A percentile compares a stretch with the other conserved stretches of the same genome.
These are phyloP conservation scores for Arabidopsis lyrata DNA, from an alignment of 441 rosid genomes.

Conservation along the genomic window DNA sequence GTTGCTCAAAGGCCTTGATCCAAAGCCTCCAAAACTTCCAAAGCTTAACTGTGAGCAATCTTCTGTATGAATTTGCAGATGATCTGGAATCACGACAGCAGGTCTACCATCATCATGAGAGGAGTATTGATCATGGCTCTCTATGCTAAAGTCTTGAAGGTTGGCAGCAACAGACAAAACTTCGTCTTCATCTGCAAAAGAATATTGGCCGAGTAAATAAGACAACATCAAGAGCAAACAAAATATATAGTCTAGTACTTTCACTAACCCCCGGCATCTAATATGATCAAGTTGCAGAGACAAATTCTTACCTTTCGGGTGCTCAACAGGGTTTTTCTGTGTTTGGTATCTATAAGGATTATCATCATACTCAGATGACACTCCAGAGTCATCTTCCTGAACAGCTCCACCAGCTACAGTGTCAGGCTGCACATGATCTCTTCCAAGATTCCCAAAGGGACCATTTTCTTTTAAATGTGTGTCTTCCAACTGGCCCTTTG, in stretches of 20 bases:
- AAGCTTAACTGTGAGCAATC: constrained; percentile 95
- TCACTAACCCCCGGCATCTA: not conserved
- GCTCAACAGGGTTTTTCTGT: constrained; percentile 66
- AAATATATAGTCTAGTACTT: not conserved
- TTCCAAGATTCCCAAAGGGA: constrained; percentile 48
- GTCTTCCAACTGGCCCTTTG: constrained; percentile 61
- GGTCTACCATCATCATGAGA: constrained; percentile 69
- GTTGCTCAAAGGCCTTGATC: constrained; percentile 62
- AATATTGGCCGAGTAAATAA: constrained; percentile 28
- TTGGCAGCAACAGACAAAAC: constrained; percentile 59
- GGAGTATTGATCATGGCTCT: constrained; percentile 57
- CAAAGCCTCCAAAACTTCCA: constrained; percentile 86
- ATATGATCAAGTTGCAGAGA: constrained; percentile 15
- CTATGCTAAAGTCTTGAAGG: constrained; percentile 63
- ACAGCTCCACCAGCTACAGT: constrained; percentile 63
- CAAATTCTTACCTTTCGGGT: constrained; percentile 59
- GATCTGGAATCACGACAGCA: constrained; percentile 88
- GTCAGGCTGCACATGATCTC: constrained; percentile 54
- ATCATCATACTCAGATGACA: constrained; percentile 62
- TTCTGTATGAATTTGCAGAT: constrained; percentile 77
- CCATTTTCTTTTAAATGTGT: constrained; percentile 56
- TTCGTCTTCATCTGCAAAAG: constrained; percentile 66
- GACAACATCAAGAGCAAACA: constrained; percentile 21
- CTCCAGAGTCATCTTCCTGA: constrained; percentile 68
- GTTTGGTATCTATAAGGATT: constrained; percentile 61